Evolutionary conservation across 2,329 filamentous ascomycete species (phyloP).

Genomic region (Colletotrichum sp.): DNA sequence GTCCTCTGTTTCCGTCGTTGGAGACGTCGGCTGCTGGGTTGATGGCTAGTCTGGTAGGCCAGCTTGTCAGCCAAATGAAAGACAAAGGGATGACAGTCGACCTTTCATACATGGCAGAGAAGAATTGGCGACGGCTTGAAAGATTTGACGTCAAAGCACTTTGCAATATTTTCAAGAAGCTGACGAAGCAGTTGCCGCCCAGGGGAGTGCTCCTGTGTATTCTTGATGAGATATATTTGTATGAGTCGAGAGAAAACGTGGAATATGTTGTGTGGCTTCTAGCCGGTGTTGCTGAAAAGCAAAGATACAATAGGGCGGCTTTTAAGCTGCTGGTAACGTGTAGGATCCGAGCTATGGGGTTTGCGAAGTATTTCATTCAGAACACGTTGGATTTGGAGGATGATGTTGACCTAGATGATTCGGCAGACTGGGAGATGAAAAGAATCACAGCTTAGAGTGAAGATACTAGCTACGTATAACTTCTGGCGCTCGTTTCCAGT

Average conservation of each 20-base stretch:
- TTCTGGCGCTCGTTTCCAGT: too few species aligned
- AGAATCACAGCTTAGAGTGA: not conserved
- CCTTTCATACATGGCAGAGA: not conserved
- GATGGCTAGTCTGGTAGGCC: not conserved
- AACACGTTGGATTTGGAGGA: not conserved
- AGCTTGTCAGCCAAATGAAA: not conserved
- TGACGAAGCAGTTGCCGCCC: not conserved
- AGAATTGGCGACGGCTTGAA: not conserved
- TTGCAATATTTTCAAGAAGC: not conserved
- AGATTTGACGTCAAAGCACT: not conserved
- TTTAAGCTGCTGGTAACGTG: not conserved
- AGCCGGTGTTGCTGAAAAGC: not conserved
- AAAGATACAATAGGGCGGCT: not conserved
- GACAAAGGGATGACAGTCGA: not conserved
- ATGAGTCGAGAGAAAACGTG: not conserved
- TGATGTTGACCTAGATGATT: not conserved
- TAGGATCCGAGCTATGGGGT: not conserved
- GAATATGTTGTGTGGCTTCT: not conserved
- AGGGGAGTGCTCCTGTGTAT: not conserved
- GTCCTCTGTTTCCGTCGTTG: not conserved
- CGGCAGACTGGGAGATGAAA: not conserved
- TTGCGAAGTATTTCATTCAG: not conserved
- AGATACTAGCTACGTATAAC: too few species aligned
- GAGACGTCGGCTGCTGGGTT: not conserved
- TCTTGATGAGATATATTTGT: not conserved